Evolutionary conservation across 495 filamentous ascomycete genomes (phyloP), one percentile per base, ranked within the genome.

Genomic region (Penicillium bovifimosum): DNA sequence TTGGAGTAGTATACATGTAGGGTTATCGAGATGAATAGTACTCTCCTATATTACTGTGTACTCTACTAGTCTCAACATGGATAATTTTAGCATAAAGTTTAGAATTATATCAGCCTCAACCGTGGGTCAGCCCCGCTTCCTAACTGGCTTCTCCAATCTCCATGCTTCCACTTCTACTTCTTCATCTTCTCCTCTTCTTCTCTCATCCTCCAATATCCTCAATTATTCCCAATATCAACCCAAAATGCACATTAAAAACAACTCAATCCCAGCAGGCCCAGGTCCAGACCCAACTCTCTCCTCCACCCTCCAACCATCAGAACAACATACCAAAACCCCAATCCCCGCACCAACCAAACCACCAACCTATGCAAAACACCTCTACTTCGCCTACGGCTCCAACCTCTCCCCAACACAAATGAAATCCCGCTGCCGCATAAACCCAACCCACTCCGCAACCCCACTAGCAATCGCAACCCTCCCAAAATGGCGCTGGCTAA

Each of bases 351-450:
- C 29, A 32, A 33, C 17, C 17, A 32, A 42, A 32, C 5, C 38
- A 43, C 41, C 26, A 51, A 20, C 44, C 31, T 50, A 47, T 26
- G 42, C 40, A 31, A 60, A 48, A 52, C 50, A 65, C 34, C 63
- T 84, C 59, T 88, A 90, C 71, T 88, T 89, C 61, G 86, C 79
- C 62, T 89, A 87, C 67, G 87, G 86, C 59, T 83, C 77, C 51
- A 90, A 90, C 61, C 76, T 90, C 52, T 87, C 82, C 60, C 70
- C 75, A 17, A 65, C 74, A 5, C 86, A 90, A 64, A 90, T 90
- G 86, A 47, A 35, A 9, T 48, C 62, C 18, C 82, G 86, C 54
- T 90, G 86, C 60, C 77, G 74, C 2, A 59, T 70, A 3, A 77
- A 78, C 48, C 71, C 73, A 0, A 14, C 74, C 5, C 80, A 62